Percentiles rank a stretch among this genome's conserved stretches.
Evolutionary conservation across 2,329 filamentous ascomycete genomes (phyloP).

Genomic region (Lecanicillium sp.): DNA sequence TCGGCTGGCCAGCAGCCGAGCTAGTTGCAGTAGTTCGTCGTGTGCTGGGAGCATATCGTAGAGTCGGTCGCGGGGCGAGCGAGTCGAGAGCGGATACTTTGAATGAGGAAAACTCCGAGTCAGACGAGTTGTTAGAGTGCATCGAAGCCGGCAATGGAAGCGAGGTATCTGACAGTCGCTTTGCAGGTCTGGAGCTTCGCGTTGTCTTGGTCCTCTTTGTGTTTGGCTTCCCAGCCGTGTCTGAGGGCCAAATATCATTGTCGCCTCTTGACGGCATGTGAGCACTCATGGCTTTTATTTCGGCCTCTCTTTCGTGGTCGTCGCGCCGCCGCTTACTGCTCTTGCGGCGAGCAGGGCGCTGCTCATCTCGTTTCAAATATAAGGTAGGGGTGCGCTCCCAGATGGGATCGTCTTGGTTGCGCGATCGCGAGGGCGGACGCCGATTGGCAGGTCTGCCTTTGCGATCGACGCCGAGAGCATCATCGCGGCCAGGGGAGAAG

Average conservation of each 20-base stretch:
- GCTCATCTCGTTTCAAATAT: slow-evolving; percentile 53
- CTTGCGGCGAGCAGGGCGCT: slow-evolving; percentile 55
- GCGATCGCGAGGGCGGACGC: slow-evolving; percentile 1
- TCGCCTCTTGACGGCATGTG: slow-evolving; percentile 57
- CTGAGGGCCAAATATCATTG: slow-evolving; percentile 49
- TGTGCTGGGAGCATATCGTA: slow-evolving; percentile 63
- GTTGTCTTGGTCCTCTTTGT: slow-evolving; percentile 57
- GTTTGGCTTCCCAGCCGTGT: slow-evolving; percentile 52
- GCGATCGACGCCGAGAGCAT: slow-evolving; percentile 37
- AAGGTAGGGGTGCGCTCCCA: slow-evolving; percentile 39
- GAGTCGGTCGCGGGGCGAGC: slow-evolving; percentile 77
- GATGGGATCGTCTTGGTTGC: slow-evolving; percentile 10
- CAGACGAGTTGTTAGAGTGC: slow-evolving; percentile 66
- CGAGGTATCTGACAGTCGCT: slow-evolving; percentile 64
- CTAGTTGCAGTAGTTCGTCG: slow-evolving; percentile 42
- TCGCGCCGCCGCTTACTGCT: slow-evolving; percentile 70
- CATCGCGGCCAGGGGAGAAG: slow-evolving; percentile 52
- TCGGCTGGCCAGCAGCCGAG: slow-evolving; percentile 36
- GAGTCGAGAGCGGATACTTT: slow-evolving; percentile 71
- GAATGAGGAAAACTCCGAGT: slow-evolving; percentile 65
- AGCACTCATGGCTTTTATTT: slow-evolving; percentile 78
- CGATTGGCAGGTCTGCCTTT: slow-evolving; percentile 12
- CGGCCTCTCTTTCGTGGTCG: slow-evolving; percentile 72
- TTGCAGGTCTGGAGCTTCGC: slow-evolving; percentile 43
- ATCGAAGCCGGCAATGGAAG: slow-evolving; percentile 67